Evolutionary conservation across 176 grass and related monocot species (phyloP).

Genomic region (Zizania latifolia): DNA sequence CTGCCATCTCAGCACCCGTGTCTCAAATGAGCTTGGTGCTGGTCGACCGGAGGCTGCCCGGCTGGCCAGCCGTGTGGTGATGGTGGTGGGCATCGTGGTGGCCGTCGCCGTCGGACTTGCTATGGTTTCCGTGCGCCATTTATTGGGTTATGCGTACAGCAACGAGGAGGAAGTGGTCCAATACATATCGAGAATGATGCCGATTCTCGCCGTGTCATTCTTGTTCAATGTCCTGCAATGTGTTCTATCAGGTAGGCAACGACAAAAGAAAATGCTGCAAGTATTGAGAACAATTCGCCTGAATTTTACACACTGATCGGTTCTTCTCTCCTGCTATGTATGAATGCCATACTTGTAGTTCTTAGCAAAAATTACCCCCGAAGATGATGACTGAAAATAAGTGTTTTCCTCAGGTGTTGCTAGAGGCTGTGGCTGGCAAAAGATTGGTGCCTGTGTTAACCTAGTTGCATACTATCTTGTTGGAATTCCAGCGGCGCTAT

Average conservation of each 20-base stretch:
- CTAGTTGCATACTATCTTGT: not conserved
- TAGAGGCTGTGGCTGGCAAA: not conserved
- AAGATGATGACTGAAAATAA: no score
- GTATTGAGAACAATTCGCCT: no score
- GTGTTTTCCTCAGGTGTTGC: not conserved
- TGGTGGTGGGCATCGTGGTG: slow-evolving; percentile 28
- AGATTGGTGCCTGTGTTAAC: not conserved
- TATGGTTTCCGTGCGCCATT: not conserved
- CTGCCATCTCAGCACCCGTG: slow-evolving; percentile 38
- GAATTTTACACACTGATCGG: no score
- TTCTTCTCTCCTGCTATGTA: no score
- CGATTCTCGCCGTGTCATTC: not conserved
- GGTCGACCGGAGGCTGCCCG: slow-evolving; percentile 32
- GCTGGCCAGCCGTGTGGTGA: slow-evolving; percentile 37
- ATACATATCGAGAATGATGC: not conserved
- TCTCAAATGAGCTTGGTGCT: slow-evolving; percentile 68
- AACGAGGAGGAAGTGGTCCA: not conserved
- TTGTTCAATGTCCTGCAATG: slow-evolving; percentile 37
- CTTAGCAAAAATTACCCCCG: no score
- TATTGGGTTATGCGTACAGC: not conserved
- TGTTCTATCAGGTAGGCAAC: slow-evolving; percentile 56
- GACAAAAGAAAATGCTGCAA: no score
- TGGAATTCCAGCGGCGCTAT: not conserved
- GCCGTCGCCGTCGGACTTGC: not conserved
- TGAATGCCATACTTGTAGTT: no score